Evolutionary conservation across 2,329 filamentous ascomycete species (phyloP).

Genomic region (Talaromyces sp.): DNA sequence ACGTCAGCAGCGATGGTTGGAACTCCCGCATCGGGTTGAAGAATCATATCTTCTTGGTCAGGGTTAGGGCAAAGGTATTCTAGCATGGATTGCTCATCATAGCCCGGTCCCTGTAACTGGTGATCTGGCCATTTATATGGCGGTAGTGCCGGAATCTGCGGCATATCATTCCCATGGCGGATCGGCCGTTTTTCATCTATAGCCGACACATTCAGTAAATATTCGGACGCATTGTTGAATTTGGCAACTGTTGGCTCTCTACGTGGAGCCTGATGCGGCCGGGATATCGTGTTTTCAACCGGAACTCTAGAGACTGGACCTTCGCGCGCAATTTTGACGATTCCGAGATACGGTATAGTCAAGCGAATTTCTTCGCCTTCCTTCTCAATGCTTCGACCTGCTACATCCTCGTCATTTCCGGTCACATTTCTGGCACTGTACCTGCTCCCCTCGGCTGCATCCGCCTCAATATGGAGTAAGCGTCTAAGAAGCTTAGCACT

Average conservation of each 20-base stretch:
- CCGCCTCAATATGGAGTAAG: constrained; percentile 36
- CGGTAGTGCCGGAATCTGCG: not conserved
- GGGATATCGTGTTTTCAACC: not conserved
- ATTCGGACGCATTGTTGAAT: not conserved
- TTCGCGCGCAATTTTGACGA: constrained; percentile 21
- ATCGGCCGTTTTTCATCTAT: not conserved
- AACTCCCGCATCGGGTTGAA: not conserved
- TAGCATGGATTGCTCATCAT: not conserved
- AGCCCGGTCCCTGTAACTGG: not conserved
- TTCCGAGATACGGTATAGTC: constrained; percentile 23
- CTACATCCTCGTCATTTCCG: not conserved
- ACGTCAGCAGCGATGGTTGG: not conserved
- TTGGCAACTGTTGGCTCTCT: not conserved
- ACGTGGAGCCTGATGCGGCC: not conserved
- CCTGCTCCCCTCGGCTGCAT: constrained; percentile 25
- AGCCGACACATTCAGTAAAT: not conserved
- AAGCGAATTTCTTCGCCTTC: constrained; percentile 10
- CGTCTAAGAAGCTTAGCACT: constrained; percentile 33
- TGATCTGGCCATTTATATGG: not conserved
- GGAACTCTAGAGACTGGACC: constrained; percentile 11
- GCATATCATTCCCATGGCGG: not conserved
- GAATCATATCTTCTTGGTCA: not conserved
- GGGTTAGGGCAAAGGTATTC: not conserved
- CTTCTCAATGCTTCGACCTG: not conserved
- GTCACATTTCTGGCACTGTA: constrained; percentile 11